Conservation (phyloP, 805 yeast species). For the Soucietia sequanensis region DNA sequence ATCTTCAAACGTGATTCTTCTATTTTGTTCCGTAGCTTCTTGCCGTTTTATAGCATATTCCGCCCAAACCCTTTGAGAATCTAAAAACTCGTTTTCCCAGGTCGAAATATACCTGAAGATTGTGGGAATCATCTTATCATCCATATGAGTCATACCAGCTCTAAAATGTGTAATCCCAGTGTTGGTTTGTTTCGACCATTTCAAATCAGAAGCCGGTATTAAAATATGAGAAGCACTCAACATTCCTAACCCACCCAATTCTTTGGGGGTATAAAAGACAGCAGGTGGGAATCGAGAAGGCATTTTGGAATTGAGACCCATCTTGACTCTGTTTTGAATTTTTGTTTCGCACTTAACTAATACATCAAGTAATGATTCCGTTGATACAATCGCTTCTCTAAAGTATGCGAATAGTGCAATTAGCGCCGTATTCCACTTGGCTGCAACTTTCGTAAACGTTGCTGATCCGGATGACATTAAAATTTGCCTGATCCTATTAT, state of each 20-base stretch:
- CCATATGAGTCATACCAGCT: constrained; percentile 85
- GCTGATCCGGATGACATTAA: constrained; percentile 95
- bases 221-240: constrained; percentile 93
- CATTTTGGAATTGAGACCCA: constrained; percentile 97
- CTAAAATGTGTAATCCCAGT: constrained; percentile 93
- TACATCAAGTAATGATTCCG: constrained; percentile 72
- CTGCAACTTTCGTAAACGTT: constrained; percentile 89
- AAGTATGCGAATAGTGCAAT: constrained; percentile 84
- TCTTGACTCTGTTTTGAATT: constrained; percentile 89
- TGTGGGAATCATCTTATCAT: constrained; percentile 84
- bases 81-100: constrained; percentile 95
- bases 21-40: constrained; percentile 81
- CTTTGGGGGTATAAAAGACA: constrained; percentile 96
- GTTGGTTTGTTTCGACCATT: constrained; percentile 91
- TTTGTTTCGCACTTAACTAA: constrained; percentile 90
- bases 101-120: constrained; percentile 88
- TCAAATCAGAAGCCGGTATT: constrained; percentile 88
- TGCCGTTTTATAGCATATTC: constrained; percentile 89
- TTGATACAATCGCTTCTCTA: constrained; percentile 88
- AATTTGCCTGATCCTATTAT: constrained; percentile 81
- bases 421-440: constrained; percentile 93
- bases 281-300: constrained; percentile 99
- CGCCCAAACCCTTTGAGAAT: constrained; percentile 96
- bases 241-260: constrained; percentile 97
- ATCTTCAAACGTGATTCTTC: constrained; percentile 88